Conservation (phyloP, 768 basidiomycete species). For the Tubosaeta sp. region DNA sequence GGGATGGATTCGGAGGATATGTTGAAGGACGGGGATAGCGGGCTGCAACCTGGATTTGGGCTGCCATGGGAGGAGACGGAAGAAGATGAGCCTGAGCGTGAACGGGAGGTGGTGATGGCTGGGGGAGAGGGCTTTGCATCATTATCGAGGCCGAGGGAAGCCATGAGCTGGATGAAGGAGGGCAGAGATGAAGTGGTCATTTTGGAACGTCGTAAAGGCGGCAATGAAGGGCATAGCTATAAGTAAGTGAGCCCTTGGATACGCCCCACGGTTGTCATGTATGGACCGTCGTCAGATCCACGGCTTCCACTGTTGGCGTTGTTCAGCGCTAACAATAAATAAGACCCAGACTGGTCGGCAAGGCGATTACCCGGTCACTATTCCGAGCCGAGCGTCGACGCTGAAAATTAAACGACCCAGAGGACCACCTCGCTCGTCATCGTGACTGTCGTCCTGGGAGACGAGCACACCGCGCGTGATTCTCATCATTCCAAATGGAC, state of each 20-base stretch:
- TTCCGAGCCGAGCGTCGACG: slow-evolving; percentile 13
- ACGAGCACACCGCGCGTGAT: slow-evolving; percentile 12
- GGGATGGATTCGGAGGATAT: slow-evolving; percentile 19
- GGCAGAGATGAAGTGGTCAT: slow-evolving; percentile 65
- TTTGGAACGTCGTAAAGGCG: slow-evolving; percentile 19
- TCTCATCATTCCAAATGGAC: not conserved
- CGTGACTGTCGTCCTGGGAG: slow-evolving; percentile 10
- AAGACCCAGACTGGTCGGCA: slow-evolving; percentile 57
- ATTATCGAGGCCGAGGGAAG: slow-evolving; percentile 70
- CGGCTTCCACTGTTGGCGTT: too few relatives aligned
- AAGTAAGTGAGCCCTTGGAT: slow-evolving; percentile 27
- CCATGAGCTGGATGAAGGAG: slow-evolving; percentile 86
- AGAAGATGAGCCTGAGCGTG: slow-evolving; percentile 42
- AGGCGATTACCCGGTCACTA: slow-evolving; percentile 40
- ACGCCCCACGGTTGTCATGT: slow-evolving; percentile 37
- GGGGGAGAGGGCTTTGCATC: slow-evolving; percentile 31
- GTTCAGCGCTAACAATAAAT: slow-evolving; percentile 36
- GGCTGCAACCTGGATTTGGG: slow-evolving; percentile 28
- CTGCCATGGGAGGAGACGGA: slow-evolving; percentile 43
- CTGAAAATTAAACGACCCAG: not conserved
- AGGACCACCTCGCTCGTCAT: too few relatives aligned
- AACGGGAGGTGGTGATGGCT: slow-evolving; percentile 22
- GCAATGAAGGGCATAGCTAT: slow-evolving; percentile 22
- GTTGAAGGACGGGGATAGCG: slow-evolving; percentile 37
- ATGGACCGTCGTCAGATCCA: slow-evolving; percentile 31